Conservation (phyloP, 257 asterid species). For the Salvia splendens region DNA sequence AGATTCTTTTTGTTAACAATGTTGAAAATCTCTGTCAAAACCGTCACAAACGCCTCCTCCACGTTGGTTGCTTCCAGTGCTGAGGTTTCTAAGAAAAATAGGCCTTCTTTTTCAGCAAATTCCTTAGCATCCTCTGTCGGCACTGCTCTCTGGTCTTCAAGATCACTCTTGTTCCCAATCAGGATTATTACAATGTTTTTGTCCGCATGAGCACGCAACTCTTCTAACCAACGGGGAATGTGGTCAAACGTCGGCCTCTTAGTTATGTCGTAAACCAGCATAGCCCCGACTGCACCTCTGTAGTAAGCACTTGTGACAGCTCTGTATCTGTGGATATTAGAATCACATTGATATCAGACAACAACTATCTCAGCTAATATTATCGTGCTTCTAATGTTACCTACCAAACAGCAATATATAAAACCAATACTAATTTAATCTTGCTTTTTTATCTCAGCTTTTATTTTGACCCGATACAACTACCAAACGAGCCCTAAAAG, state of each 20-base stretch:
- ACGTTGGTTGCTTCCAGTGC: conserved; percentile 68
- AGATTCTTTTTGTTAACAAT: conserved; percentile 69
- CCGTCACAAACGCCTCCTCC: conserved; percentile 65
- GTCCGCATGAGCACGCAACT: conserved; percentile 52
- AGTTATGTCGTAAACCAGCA: conserved; percentile 75
- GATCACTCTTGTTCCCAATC: conserved; percentile 71
- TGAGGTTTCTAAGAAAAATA: no score
- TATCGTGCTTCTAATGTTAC: no score
- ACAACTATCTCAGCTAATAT: neutral
- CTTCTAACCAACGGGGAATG: conserved; percentile 83
- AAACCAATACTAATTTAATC: no score
- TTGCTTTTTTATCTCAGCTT: no score
- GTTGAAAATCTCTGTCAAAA: conserved; percentile 75
- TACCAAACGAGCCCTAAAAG: neutral
- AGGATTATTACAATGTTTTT: conserved; percentile 72
- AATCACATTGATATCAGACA: neutral
- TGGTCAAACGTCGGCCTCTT: conserved; percentile 74
- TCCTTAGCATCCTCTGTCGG: conserved; percentile 77
- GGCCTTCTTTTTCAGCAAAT: conserved; percentile 64
- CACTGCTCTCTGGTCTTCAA: conserved; percentile 72
- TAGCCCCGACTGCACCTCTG: conserved; percentile 79
- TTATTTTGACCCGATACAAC: no score
- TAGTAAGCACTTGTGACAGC: conserved; percentile 85
- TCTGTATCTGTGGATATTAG: conserved; percentile 58
- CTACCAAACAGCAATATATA: no score